Conservation (phyloP, 352 stramenopile genomes). For the Globisporangium iwayamae region DNA sequence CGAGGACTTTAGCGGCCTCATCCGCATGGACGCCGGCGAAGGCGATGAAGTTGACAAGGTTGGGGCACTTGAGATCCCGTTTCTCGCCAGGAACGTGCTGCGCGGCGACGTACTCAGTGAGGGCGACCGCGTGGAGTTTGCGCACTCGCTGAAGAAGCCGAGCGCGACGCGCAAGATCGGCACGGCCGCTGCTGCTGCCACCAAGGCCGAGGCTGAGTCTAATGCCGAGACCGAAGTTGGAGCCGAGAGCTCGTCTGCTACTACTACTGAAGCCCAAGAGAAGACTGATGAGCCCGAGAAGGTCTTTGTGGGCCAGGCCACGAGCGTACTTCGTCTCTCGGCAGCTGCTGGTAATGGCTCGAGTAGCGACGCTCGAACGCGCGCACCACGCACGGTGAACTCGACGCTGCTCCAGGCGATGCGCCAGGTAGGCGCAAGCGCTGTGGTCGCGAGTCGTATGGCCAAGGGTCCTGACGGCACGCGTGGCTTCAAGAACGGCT, state of each 20-base stretch:
- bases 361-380: constrained; percentile 20
- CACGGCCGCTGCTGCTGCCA: constrained; percentile 16
- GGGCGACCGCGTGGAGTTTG: constrained; percentile 77
- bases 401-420: constrained; percentile 65
- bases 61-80: constrained; percentile 30
- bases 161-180: constrained; percentile 31
- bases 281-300: background rate
- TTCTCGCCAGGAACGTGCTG: constrained; percentile 50
- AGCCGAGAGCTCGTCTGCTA: background rate
- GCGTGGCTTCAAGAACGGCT: constrained; percentile 59
- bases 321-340: constrained; percentile 48
- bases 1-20: constrained; percentile 53
- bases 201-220: constrained; percentile 16
- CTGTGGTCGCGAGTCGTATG: constrained; percentile 59
- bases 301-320: constrained; percentile 31
- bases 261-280: constrained; percentile 5
- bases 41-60: constrained; percentile 21
- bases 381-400: constrained; percentile 53
- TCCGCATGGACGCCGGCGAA: constrained; percentile 35
- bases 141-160: constrained; percentile 27
- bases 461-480: constrained; percentile 72
- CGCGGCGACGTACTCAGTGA: constrained; percentile 53
- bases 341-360: constrained; percentile 12
- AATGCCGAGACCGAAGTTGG: constrained; percentile 15
- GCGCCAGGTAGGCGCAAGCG: constrained; percentile 57